Evolutionary conservation across 169 alveolate species (phyloP), one percentile per base, ranked within the genome.

Genomic region (Plasmodium gonderi): DNA sequence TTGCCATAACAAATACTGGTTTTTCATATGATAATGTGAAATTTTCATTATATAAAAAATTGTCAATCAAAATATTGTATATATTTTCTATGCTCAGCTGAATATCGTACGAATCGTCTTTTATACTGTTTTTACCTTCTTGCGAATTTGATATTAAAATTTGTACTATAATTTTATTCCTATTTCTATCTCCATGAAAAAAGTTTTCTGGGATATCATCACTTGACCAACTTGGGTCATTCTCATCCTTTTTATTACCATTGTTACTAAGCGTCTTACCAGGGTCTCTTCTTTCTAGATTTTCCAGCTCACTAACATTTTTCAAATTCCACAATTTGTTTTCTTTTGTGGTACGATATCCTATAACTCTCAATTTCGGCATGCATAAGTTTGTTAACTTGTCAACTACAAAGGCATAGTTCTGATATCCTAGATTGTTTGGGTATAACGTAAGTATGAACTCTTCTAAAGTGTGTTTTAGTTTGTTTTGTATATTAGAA

Each of bases 31-130:
- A 12, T 33, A 60, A 8, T 12, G 64, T 65, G 17, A 64, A 60
- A 14, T 87, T 31, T 8, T 54, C 80, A 11, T 87, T 33, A 23
- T 87, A 54, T 29, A 38, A 29, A 26, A 87, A 36, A 42, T 87
- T 6, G 68, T 87, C 69, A 6, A 76, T 42, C 33, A 87, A 75
- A 76, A 87, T 87, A 36, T 87, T 75, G 49, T 75, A 87, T 2
- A 54, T 26, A 64, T 87, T 3, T 14, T 87, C 93, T 14, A 87
- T 38, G 33, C 78, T 87, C 65, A 87, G 68, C 9, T 75, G 26
- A 38, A 72, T 17, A 45, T 67, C 92, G 17, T 75, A 20, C 33
- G 47, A 68, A 49, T 47, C 77, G 17, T 75, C 42, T 75, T 44
- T 47, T 8, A 44, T 45, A 17, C 38, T 8, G 2, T 67, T 82